These are phyloP conservation scores for Trichomonascaceae sp. DNA, from an alignment of 1,139 yeast genomes.

Conservation along the genomic window DNA sequence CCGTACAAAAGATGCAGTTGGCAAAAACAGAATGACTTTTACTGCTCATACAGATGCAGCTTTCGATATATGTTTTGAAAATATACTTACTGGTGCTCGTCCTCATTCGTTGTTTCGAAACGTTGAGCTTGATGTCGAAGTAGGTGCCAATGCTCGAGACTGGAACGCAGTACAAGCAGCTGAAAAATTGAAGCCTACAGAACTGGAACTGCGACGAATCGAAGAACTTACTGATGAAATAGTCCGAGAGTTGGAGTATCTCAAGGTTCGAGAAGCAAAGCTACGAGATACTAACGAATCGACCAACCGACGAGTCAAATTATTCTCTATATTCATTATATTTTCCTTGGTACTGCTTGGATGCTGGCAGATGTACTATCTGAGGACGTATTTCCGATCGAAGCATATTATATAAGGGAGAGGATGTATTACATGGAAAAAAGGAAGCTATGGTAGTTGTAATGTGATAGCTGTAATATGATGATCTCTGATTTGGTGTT, in stretches of 20 bases:
- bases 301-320: slow-evolving; percentile 73
- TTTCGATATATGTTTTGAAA: slow-evolving; percentile 86
- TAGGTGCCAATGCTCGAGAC: slow-evolving; percentile 95
- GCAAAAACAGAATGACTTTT: slow-evolving; percentile 66
- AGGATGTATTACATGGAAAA: not conserved
- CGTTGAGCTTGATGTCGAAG: slow-evolving; percentile 84
- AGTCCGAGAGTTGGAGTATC: slow-evolving; percentile 67
- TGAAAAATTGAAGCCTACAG: slow-evolving; percentile 89
- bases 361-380: slow-evolving; percentile 84
- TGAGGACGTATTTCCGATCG: slow-evolving; percentile 88
- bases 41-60: slow-evolving; percentile 79
- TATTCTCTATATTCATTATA: slow-evolving; percentile 68
- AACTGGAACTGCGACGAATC: slow-evolving; percentile 75
- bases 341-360: slow-evolving; percentile 71
- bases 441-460: not conserved
- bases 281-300: slow-evolving; percentile 96
- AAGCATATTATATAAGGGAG: slow-evolving; percentile 71
- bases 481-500: not conserved
- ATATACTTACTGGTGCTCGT: slow-evolving; percentile 39
- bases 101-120: slow-evolving; percentile 34
- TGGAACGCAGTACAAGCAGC: slow-evolving; percentile 94
- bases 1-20: slow-evolving; percentile 43
- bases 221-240: slow-evolving; percentile 82
- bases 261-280: slow-evolving; percentile 81
- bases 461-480: not conserved